A percentile compares a stretch with the other conserved stretches of the same genome.
These are phyloP conservation scores for Paracamarosporium sp. DNA, from an alignment of 2,329 filamentous ascomycete genomes.

Conservation along the genomic window DNA sequence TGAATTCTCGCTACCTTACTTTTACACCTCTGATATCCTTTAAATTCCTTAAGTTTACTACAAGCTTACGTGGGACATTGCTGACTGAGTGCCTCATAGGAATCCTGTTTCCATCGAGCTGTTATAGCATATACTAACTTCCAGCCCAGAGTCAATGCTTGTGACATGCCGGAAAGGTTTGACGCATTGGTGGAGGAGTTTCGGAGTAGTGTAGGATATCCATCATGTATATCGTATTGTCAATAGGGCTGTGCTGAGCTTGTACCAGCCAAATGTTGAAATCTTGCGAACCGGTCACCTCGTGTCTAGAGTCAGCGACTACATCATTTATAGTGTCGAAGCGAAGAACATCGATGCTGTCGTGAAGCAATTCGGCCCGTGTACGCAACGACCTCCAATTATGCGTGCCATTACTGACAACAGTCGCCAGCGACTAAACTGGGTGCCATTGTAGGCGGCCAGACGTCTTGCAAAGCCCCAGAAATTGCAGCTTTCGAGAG, in stretches of 20 bases:
- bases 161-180: slow-evolving; percentile 90
- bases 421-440: slow-evolving; percentile 79
- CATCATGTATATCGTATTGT: slow-evolving; percentile 46
- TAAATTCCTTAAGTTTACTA: slow-evolving; percentile 24
- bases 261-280: slow-evolving; percentile 74
- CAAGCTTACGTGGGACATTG: slow-evolving; percentile 24
- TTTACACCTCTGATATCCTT: slow-evolving; percentile 77
- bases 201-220: slow-evolving; percentile 77
- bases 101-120: slow-evolving; percentile 1
- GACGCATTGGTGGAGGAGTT: slow-evolving; percentile 83
- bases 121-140: slow-evolving; percentile 25
- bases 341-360: slow-evolving; percentile 88
- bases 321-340: slow-evolving; percentile 98
- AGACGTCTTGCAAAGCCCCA: slow-evolving; percentile 97
- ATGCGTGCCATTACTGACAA: slow-evolving; percentile 10
- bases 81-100: slow-evolving; percentile 43
- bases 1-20: slow-evolving; percentile 98
- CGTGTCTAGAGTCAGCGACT: slow-evolving; percentile 95
- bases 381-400: slow-evolving; percentile 62
- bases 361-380: slow-evolving; percentile 88
- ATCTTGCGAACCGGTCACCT: slow-evolving; percentile 94
- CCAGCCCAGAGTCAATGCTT: slow-evolving; percentile 81
- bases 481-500: slow-evolving; percentile 93
- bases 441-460: slow-evolving; percentile 92
- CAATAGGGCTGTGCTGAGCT: slow-evolving; percentile 52